Evolutionary conservation across 805 yeast genomes (phyloP).

Genomic region (Kurtzmaniella fragi): DNA sequence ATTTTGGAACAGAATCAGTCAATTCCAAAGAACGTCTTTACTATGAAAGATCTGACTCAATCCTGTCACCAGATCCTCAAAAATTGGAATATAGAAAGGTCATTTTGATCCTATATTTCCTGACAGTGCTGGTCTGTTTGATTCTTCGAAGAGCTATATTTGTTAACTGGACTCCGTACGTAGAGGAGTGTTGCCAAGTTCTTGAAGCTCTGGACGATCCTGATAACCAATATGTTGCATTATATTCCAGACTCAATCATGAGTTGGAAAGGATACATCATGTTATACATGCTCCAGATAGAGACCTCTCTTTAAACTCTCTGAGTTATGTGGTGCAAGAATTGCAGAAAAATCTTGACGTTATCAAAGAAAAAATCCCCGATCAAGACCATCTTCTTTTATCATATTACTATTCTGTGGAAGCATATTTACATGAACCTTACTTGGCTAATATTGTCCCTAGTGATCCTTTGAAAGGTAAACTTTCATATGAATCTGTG

Average conservation of each 20-base stretch:
- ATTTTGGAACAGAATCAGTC: no score
- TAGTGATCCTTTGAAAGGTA: slow-evolving; percentile 8
- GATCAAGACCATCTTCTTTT: slow-evolving; percentile 35
- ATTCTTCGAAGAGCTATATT: slow-evolving; percentile 60
- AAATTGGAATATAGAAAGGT: slow-evolving; percentile 44
- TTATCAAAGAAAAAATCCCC: slow-evolving; percentile 34
- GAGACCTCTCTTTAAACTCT: slow-evolving; percentile 1
- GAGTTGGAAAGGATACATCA: slow-evolving; percentile 58
- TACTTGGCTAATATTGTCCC: slow-evolving; percentile 20
- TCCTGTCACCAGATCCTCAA: background rate
- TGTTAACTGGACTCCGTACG: slow-evolving; percentile 59
- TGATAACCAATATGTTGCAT: slow-evolving; percentile 42
- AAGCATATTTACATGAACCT: slow-evolving; percentile 65
- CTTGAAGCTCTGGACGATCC: slow-evolving; percentile 34
- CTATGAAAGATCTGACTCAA: slow-evolving; percentile 1
- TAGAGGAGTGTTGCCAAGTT: slow-evolving; percentile 54
- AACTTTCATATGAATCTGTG: slow-evolving; percentile 24
- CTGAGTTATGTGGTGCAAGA: slow-evolving; percentile 38
- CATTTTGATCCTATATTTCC: slow-evolving; percentile 54
- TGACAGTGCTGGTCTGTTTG: slow-evolving; percentile 59
- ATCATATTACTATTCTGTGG: slow-evolving; percentile 56
- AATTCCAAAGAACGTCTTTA: slow-evolving; percentile 1
- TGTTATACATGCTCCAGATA: slow-evolving; percentile 37
- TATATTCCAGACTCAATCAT: slow-evolving; percentile 55
- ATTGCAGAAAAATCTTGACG: slow-evolving; percentile 43